A percentile compares a stretch with the other conserved stretches of the same genome.
These are phyloP conservation scores for Cystofilobasidium capitatum DNA, from an alignment of 768 basidiomycete species.

Conservation along the genomic window DNA sequence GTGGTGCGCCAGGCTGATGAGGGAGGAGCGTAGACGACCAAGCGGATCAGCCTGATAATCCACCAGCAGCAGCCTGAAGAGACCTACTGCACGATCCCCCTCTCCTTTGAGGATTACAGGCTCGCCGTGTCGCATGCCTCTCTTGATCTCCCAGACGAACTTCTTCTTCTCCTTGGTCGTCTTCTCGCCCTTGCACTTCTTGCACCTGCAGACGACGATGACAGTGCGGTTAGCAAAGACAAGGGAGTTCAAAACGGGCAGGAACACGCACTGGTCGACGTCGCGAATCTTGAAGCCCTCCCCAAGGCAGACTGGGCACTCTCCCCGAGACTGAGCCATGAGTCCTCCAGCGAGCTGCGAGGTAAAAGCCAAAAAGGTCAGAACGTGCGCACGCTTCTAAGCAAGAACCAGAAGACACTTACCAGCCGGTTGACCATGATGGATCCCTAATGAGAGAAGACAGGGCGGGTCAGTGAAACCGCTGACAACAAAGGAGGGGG, in stretches of 20 bases:
- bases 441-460: slow-evolving; percentile 15
- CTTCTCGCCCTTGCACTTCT: slow-evolving; percentile 84
- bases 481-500: background rate
- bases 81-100: slow-evolving; percentile 72
- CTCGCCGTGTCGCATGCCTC: slow-evolving; percentile 73
- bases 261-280: slow-evolving; percentile 59
- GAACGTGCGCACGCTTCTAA: background rate
- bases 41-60: background rate
- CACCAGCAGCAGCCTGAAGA: background rate
- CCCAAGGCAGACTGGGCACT: slow-evolving; percentile 40
- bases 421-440: slow-evolving; percentile 38
- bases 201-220: slow-evolving; percentile 54
- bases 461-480: background rate
- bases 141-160: slow-evolving; percentile 75
- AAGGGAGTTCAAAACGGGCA: background rate
- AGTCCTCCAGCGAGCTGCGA: slow-evolving; percentile 31
- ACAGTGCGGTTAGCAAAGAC: background rate
- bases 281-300: slow-evolving; percentile 56
- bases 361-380: background rate
- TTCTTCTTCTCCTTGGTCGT: slow-evolving; percentile 78
- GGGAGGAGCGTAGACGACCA: background rate
- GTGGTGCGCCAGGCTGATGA: slow-evolving; percentile 66
- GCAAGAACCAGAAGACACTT: slow-evolving; percentile 24
- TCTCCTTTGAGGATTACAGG: slow-evolving; percentile 81
- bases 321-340: slow-evolving; percentile 37